Conservation (phyloP, 2,329 filamentous ascomycete species). For the Pestalotiopsis fici region DNA sequence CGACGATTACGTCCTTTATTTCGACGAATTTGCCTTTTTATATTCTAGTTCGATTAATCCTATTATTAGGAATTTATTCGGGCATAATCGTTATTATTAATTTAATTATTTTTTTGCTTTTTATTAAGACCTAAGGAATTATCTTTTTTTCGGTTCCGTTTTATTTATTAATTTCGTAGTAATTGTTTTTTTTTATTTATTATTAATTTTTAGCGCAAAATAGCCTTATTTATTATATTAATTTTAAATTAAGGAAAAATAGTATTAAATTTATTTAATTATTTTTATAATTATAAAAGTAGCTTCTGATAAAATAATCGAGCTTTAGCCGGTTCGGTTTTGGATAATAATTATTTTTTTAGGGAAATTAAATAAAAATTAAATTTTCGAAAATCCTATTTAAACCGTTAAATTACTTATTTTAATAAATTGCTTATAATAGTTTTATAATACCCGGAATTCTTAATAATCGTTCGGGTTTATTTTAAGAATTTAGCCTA, state of each 20-base stretch:
- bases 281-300: background rate
- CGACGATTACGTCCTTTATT: background rate
- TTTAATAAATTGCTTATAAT: background rate
- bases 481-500: background rate
- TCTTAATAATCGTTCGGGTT: background rate
- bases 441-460: background rate
- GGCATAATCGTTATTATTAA: background rate
- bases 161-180: background rate
- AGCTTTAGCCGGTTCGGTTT: background rate
- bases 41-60: background rate
- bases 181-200: background rate
- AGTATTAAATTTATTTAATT: background rate
- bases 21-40: background rate
- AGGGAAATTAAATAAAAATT: background rate
- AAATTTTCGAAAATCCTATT: background rate
- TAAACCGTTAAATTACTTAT: background rate
- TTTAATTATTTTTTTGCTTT: too few relatives aligned
- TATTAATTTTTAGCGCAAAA: background rate
- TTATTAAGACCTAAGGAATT: background rate
- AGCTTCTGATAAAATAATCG: background rate
- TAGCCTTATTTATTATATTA: background rate
- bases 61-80: background rate
- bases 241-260: background rate
- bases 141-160: background rate
- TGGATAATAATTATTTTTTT: background rate